Base-by-base conservation (phyloP, 192 early-diverging fungal genomes). In the Mortierella alpina region DNA sequence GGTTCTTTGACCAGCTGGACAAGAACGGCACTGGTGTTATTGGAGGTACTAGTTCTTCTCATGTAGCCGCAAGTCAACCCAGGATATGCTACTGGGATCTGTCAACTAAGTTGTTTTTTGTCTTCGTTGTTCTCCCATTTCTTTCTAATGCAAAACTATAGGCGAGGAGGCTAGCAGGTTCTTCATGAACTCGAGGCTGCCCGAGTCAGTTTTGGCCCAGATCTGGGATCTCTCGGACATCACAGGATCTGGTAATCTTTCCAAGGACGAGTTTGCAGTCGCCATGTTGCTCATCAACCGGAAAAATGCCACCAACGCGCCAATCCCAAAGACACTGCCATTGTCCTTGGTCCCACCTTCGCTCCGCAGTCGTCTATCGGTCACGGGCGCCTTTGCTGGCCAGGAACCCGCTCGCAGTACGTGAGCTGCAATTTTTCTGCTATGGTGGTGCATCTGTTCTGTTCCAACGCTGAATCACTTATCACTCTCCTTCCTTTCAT, bases 161-260 rank as follows among this genome's bases (percentile, higher is more conserved):
- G 94, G 93, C 42, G 90, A 92, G 48, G 93, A 93, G 10, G 90
- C 91, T 12, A 91, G 91, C 22, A 84, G 84, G 31, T 94, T 97
- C 66, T 95, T 97, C 73, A 73, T 94, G 63, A 93, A 93, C 68
- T 95, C 95, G 6, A 89, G 91, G 57, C 83, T 97, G 51, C 85
- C 92, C 0, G 88, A 90, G 41, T 60, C 84, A 1, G 86, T 82
- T 1, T 78, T 97, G 57, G 95, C 94, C 18, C 86, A 90, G 57
- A 92, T 97, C 56, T 97, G 95, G 91, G 92, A 94, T 52, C 84
- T 96, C 58, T 85, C 92, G 0, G 91, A 93, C 69, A 90, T 86
- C 44, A 84, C 82, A 17, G 86, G 87, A 68, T 83, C 84, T 54
- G 92, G 93, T 2, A 82, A 75, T 42, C 84, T 95, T 15, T 87